These are phyloP conservation scores for Pezicula radicicola DNA, from an alignment of 2,329 filamentous ascomycete species.

Conservation along the genomic window DNA sequence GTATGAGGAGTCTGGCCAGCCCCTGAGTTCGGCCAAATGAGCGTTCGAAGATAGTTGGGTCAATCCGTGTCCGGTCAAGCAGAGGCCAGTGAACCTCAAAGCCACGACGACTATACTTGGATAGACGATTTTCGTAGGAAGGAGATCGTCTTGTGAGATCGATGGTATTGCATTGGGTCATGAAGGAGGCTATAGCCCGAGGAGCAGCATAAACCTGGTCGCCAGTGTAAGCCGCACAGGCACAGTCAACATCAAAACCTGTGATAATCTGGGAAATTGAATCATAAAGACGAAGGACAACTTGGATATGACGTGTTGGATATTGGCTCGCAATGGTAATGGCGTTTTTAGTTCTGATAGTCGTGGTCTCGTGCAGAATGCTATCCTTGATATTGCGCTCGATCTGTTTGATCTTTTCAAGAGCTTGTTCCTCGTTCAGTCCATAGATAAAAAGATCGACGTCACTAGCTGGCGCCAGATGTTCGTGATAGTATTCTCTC, in stretches of 20 bases:
- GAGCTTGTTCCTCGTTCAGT: slow-evolving; percentile 70
- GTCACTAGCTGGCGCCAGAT: slow-evolving; percentile 78
- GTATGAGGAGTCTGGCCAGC: slow-evolving; percentile 73
- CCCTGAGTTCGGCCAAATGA: slow-evolving; percentile 74
- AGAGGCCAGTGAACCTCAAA: slow-evolving; percentile 82
- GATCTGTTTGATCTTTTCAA: slow-evolving; percentile 82
- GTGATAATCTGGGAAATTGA: slow-evolving; percentile 81
- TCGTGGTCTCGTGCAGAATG: slow-evolving; percentile 79
- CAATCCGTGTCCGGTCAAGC: slow-evolving; percentile 70
- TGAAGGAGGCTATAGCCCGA: slow-evolving; percentile 72
- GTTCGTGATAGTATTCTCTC: slow-evolving; percentile 77
- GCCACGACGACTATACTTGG: slow-evolving; percentile 79
- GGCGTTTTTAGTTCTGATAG: slow-evolving; percentile 81
- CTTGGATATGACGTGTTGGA: slow-evolving; percentile 77
- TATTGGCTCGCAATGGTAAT: slow-evolving; percentile 85
- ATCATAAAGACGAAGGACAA: slow-evolving; percentile 82
- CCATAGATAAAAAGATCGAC: slow-evolving; percentile 86
- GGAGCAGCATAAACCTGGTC: slow-evolving; percentile 77
- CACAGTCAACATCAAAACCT: slow-evolving; percentile 85
- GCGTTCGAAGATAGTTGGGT: slow-evolving; percentile 84
- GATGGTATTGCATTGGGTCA: slow-evolving; percentile 79
- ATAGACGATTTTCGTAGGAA: slow-evolving; percentile 83
- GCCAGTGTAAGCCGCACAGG: slow-evolving; percentile 78
- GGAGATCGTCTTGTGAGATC: slow-evolving; percentile 78
- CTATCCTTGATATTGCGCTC: slow-evolving; percentile 73